Evolutionary conservation across 75 land plant genomes (phyloP), one percentile per base, ranked within the genome.

Genomic region (Cryptomeria japonica): DNA sequence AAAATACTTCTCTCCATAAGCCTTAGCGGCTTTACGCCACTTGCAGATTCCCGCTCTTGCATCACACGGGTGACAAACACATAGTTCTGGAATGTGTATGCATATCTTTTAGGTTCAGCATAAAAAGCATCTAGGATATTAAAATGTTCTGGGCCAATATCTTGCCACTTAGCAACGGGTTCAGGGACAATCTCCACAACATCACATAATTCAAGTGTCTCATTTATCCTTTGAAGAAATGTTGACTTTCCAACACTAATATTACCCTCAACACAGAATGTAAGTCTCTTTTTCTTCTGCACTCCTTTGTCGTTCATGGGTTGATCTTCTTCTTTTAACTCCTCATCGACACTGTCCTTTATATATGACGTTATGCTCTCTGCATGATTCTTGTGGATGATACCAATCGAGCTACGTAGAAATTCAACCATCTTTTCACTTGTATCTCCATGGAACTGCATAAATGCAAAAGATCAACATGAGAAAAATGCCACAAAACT

Each of bases 1-100:
- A 98, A 98, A 79, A 98, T 97, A 90, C 99, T 98, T 91, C 99
- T 95, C 87, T 98, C 99, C 99, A 98, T 98, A 85, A 98, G 90
- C 83, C 99, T 93, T 44, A 98, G 93, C 2, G 99, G 97, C 88
- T 98, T 98, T 2, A 96, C 55, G 13, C 99, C 97, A 91, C 90
- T 90, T 51, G 99, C 93, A 70, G 99, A 95, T 84, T 98, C 99
- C 76, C 95, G 94, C 89, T 98, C 99, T 91, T 98, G 99, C 99
- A 98, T 98, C 19, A 98, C 92, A 87, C 99, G 91, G 5, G 99
- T 98, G 22, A 98, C 99, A 93, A 98, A 98, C 38, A 98, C 99
- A 91, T 98, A 98, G 87, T 98, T 98, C 88, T 98, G 99, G 68
- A 98, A 98, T 37, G 99, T 98, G 89, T 98, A 98, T 3, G 99